Base-by-base conservation (phyloP, 768 basidiomycete genomes). In the Rhodosporidiobolus sp. region DNA sequence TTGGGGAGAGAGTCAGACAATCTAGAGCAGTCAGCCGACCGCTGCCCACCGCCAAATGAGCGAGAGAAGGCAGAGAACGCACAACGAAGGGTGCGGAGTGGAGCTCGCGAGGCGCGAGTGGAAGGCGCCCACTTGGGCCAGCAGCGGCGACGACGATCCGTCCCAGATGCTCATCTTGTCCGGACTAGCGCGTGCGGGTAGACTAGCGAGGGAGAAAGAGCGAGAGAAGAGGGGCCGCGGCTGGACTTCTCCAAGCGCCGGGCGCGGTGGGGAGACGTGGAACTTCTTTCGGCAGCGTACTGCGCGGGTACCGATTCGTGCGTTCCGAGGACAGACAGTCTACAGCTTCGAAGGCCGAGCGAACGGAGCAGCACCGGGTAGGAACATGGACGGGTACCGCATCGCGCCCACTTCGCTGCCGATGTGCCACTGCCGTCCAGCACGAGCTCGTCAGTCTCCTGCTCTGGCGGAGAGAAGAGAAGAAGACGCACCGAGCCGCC, bases 401-500 rank as follows among this genome's bases (percentile, higher is more conserved):
- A 43, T n/a, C 3, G 34, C 16, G 4, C 57, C 62, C 30, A 59
- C 59, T 24, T 45, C 35, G n/a, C 52, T 22, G 4, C 45, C 62
- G 0, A 58, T 63, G 48, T 70, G 72, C n/a, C n/a, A 67, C 70
- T 72, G 70, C 34, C 19, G 12, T 30, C 20, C n/a, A 43, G 28
- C 10, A 6, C 0, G 16, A 1, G 14, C 32, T 10, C 24, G 55
- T 69, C 61, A 64, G 63, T 3, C 1, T 22, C 26, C 35, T 5
- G 4, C 2, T 5, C 1, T 11, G 6, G 2, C 1, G 6, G 14
- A 54, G n/a, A 34, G 35, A 34, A 2, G 55, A 45, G 38, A 30
- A 11, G 28, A 17, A 19, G 14, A 69, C 80, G 78, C 28, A 67
- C 67, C 34, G 79, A 78, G 8, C 81, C 83, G 11, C 81, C 82